These are phyloP conservation scores for Trichothecium roseum DNA, from an alignment of 2,329 filamentous ascomycete genomes.

Conservation along the genomic window DNA sequence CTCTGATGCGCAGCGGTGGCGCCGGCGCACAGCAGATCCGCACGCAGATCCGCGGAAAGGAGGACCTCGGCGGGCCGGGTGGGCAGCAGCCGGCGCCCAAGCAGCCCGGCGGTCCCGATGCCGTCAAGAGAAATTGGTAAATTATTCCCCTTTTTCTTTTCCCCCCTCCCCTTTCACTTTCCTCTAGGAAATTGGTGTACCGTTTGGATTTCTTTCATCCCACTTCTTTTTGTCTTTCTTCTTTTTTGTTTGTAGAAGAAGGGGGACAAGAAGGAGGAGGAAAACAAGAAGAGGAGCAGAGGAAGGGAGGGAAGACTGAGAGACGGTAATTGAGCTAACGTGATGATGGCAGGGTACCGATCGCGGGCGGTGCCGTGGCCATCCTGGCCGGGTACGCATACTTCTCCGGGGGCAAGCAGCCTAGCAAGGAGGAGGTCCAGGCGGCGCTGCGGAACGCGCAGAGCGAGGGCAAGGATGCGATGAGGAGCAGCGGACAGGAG, in stretches of 20 bases:
- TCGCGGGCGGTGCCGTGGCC: constrained; percentile 11
- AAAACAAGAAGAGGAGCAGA: not conserved
- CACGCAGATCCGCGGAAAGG: constrained; percentile 1
- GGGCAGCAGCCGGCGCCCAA: constrained; percentile 18
- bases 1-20: too few relatives aligned
- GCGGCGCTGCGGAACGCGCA: constrained; percentile 5
- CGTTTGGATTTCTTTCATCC: too few relatives aligned
- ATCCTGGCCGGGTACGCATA: constrained; percentile 16
- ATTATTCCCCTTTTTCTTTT: not conserved
- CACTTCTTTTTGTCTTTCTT: too few relatives aligned
- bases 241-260: too few relatives aligned
- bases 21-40: constrained; percentile 1
- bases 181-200: too few relatives aligned
- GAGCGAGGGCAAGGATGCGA: not conserved
- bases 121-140: constrained; percentile 21
- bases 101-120: constrained; percentile 17
- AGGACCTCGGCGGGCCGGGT: constrained; percentile 21
- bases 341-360: not conserved
- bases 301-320: too few relatives aligned
- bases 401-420: constrained; percentile 10
- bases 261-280: not conserved
- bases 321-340: not conserved
- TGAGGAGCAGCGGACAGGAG: not conserved
- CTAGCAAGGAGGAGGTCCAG: constrained; percentile 7
- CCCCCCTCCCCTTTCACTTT: not conserved